These are phyloP conservation scores for Pochonia chlamydosporia DNA, from an alignment of 2,329 filamentous ascomycete species.

Conservation along the genomic window DNA sequence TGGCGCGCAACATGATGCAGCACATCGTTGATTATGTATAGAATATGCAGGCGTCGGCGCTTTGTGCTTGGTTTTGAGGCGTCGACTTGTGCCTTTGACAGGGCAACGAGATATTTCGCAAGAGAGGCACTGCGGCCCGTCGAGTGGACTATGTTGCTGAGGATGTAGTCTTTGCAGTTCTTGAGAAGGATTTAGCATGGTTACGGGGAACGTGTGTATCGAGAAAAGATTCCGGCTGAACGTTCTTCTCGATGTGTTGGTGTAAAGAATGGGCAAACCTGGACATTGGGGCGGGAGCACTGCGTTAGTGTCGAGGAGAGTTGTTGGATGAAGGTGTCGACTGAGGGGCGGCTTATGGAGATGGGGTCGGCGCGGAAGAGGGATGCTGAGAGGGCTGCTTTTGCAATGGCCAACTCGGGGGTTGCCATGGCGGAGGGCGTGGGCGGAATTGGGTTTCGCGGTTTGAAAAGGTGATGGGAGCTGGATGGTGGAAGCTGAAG, in stretches of 20 bases:
- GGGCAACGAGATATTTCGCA: conserved; percentile 68
- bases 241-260: no score
- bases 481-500: neutral
- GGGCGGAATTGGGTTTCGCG: neutral
- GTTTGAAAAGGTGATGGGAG: neutral
- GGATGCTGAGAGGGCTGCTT: conserved; percentile 69
- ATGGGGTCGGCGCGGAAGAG: conserved; percentile 70
- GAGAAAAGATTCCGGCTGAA: conserved; percentile 3
- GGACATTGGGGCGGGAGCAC: conserved; percentile 77
- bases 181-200: conserved; percentile 31
- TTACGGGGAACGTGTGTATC: conserved; percentile 3
- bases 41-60: conserved; percentile 66
- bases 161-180: conserved; percentile 85
- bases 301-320: conserved; percentile 60
- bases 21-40: conserved; percentile 75
- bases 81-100: conserved; percentile 45
- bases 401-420: conserved; percentile 69
- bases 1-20: conserved; percentile 60
- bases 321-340: conserved; percentile 61
- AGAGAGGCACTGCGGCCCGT: conserved; percentile 58
- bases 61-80: conserved; percentile 47
- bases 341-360: conserved; percentile 61
- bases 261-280: conserved; percentile 85
- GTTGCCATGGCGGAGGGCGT: conserved; percentile 49
- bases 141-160: conserved; percentile 65